Evolutionary conservation across 2,329 filamentous ascomycete species (phyloP).

Genomic region (Talaromyces amestolkiae): DNA sequence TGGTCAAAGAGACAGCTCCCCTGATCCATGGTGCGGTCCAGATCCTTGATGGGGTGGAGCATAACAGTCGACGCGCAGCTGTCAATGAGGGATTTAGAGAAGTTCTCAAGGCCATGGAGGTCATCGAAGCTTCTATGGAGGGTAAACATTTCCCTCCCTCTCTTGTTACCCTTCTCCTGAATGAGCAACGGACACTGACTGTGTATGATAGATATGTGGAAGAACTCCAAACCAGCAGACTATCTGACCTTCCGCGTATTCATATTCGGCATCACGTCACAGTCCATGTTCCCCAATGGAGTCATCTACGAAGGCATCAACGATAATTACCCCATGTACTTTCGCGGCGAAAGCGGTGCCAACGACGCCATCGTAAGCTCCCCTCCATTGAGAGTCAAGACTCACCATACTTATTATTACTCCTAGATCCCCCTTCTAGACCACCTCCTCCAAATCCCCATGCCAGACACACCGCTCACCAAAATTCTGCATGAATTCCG

Average conservation of each 20-base stretch:
- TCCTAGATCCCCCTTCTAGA: constrained; percentile 75
- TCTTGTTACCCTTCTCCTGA: background rate
- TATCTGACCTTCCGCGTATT: constrained; percentile 93
- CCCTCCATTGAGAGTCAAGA: background rate
- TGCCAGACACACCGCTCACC: constrained; percentile 87
- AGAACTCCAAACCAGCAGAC: constrained; percentile 74
- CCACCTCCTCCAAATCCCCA: constrained; percentile 78
- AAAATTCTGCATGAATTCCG: constrained; percentile 86
- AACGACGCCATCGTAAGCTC: constrained; percentile 78
- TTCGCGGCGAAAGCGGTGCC: constrained; percentile 88
- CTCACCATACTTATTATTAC: background rate
- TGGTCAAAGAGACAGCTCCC: constrained; percentile 81
- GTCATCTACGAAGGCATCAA: constrained; percentile 85
- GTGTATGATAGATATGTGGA: constrained; percentile 70
- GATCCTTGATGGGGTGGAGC: constrained; percentile 59
- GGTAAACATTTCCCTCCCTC: constrained; percentile 35
- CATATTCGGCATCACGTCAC: constrained; percentile 92
- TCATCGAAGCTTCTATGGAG: constrained; percentile 79
- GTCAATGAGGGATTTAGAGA: constrained; percentile 65
- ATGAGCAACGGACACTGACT: constrained; percentile 1
- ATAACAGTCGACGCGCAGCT: constrained; percentile 49
- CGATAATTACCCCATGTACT: constrained; percentile 67
- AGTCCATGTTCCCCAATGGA: constrained; percentile 90
- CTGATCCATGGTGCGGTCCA: constrained; percentile 71
- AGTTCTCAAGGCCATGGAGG: constrained; percentile 62